phyloP scores from a whole-genome alignment of 345 rosid genomes.

The Melastoma malabathricum region DNA sequence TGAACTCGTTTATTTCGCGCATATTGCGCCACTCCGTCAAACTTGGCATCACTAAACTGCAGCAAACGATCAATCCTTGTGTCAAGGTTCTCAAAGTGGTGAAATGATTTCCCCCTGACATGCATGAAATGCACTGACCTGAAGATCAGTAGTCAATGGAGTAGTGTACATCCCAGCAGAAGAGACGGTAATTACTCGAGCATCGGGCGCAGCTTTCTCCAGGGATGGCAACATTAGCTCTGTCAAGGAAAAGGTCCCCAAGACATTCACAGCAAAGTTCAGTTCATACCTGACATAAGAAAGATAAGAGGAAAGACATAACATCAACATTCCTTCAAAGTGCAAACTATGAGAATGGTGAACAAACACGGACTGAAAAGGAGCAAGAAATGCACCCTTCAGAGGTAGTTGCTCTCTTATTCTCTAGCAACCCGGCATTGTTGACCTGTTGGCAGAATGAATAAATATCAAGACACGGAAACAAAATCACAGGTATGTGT shows the following conservation, averaged over 20 bases:
- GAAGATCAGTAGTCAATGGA: constrained; percentile 69
- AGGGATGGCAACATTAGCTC: constrained; percentile 64
- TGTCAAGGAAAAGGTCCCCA: constrained; percentile 68
- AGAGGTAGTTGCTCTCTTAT: constrained; percentile 36
- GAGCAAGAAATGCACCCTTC: constrained; percentile 48
- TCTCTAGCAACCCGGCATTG: constrained; percentile 77
- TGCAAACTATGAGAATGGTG: neutral
- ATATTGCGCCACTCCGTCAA: constrained; percentile 51
- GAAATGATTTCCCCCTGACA: neutral
- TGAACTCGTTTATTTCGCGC: constrained; percentile 82
- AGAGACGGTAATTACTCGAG: constrained; percentile 72
- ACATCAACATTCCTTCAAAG: neutral
- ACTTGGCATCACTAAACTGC: constrained; percentile 50
- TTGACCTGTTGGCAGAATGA: constrained; percentile 34
- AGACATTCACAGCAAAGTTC: constrained; percentile 70
- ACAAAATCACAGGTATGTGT: too few relatives aligned
- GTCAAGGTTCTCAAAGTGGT: neutral
- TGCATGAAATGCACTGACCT: constrained; percentile 21
- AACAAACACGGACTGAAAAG: neutral
- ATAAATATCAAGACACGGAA: neutral
- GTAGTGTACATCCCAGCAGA: constrained; percentile 84
- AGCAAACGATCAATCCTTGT: constrained; percentile 4
- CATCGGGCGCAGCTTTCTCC: constrained; percentile 70
- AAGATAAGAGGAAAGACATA: constrained; percentile 9
- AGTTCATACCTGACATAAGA: constrained; percentile 44